Evolutionary conservation across 495 filamentous ascomycete genomes (phyloP), one percentile per base, ranked within the genome.

Genomic region (Aspergillus indologenus): DNA sequence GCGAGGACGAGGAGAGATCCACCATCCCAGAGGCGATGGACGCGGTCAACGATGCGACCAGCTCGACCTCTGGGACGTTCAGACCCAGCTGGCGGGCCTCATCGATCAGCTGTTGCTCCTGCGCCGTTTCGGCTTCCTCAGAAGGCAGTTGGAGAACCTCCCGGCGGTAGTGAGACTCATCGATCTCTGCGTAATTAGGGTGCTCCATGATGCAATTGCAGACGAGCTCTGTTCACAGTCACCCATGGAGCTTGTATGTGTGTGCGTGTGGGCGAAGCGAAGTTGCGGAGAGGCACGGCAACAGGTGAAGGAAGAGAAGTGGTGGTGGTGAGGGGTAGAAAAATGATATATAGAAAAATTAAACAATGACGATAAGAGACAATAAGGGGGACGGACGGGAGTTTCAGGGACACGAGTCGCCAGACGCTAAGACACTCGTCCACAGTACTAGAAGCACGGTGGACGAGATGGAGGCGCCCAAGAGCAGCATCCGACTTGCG

Each of bases 81-180:
- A 79, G 59, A 5, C 76, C 76, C 45, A 79, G 66, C 29, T 71
- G 57, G 54, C 61, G 69, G 22, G 76, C 76, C 48, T 78, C 75
- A 47, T 76, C 71, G 49, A 68, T 60, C 34, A 79, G 65, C 20
- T 61, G 61, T 56, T 73, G 74, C 61, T 74, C 71, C 53, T 65
- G 66, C 59, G 64, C 66, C 55, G 61, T 56, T 64, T 77, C 74
- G 21, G 69, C 64, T 56, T 78, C 75, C 42, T 68, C 64, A 17
- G 74, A 73, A 24, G 65, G 43, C 14, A 73, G 61, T 0, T 53
- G 56, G 50, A 79, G 73, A 42, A 79, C 76, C 47, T 75, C 71
- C 29, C 53, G 54, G 54, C 75, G 71, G 61, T 79, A 79, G 62
- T 67, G 64, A 46, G 65, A 65, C 56, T 77, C 71, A 59, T 78